Evolutionary conservation across 2,329 filamentous ascomycete genomes (phyloP).

Genomic region (Pseudopyricularia cyperi): DNA sequence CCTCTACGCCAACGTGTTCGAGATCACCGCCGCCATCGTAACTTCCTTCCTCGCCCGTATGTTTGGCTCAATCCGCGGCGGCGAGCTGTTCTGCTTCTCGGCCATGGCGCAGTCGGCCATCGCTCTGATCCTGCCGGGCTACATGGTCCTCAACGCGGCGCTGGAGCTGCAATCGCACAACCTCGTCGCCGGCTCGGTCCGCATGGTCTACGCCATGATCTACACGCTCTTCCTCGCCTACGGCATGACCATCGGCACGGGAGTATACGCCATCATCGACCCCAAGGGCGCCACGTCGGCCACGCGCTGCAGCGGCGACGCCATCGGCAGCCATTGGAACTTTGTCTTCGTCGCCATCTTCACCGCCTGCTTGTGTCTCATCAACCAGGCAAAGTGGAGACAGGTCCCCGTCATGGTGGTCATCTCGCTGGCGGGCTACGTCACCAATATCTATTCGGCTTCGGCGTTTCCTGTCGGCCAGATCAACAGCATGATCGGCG

Average conservation of each 20-base stretch:
- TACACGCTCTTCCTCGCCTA: conserved; percentile 63
- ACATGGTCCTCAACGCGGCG: conserved; percentile 45
- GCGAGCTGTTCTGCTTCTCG: conserved; percentile 56
- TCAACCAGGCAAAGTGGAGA: conserved; percentile 67
- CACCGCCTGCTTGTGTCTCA: conserved; percentile 43
- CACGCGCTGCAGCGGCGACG: conserved; percentile 24
- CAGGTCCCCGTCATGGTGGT: conserved; percentile 64
- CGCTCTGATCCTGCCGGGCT: conserved; percentile 60
- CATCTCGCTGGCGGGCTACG: conserved; percentile 62
- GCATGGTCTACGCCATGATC: conserved; percentile 63
- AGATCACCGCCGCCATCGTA: conserved; percentile 38
- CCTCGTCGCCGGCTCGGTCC: conserved; percentile 57
- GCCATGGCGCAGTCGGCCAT: conserved; percentile 62
- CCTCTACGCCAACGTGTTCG: conserved; percentile 40
- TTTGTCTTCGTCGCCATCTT: conserved; percentile 54
- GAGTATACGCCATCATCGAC: conserved; percentile 51
- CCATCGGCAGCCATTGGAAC: conserved; percentile 30
- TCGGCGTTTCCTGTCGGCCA: conserved; percentile 58
- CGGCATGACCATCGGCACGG: conserved; percentile 54
- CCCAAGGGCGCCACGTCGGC: conserved; percentile 30
- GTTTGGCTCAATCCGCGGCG: conserved; percentile 49
- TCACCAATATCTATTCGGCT: conserved; percentile 62
- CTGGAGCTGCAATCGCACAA: conserved; percentile 58
- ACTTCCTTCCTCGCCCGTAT: conserved; percentile 58
- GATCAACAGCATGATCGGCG: conserved; percentile 65